Base-by-base conservation (phyloP, 768 basidiomycete genomes). In the Podaxis sp. region DNA sequence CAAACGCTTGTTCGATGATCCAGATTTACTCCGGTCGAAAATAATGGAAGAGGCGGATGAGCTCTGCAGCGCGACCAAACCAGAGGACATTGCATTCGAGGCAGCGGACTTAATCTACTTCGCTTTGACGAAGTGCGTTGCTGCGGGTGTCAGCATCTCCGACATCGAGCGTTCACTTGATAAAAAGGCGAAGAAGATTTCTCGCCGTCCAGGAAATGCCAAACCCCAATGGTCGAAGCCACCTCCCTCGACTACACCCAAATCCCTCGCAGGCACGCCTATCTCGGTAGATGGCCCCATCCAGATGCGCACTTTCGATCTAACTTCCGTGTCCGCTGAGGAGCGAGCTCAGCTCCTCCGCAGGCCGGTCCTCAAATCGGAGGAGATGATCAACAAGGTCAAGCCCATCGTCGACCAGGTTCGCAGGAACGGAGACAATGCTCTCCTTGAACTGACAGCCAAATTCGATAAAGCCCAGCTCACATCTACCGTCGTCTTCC, bases 31-130 rank as follows among this genome's bases (percentile, higher is more conserved):
- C 50, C 84, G 81, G 51, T 89, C 94, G 56, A 99, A 99, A 80
- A 94, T 99, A 66, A 93, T 91, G 88, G 97, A 99, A 75, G 97
- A 99, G 73, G 97, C 97, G 0, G 93, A 96, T 68, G 97, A 99
- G 74, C 83, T 99, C n/a, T 96, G 94, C 72, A 81, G 81, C 17
- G 93, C 93, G 24, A 79, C 85, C 67, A 85, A 85, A 1, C 85
- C 84, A 70, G 87, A 91, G 53, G 93, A 98, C 33, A 79, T 97
- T 15, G 91, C 95, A 1, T 96, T 96, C 64, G 97, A 99, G 75
- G 93, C 95, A 6, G 96, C 96, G 0, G 97, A 99, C 76, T 79
- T 99, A 24, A 69, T 96, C 46, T 99, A 98, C 78, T 99, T 99
- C 71, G 85, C 90, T 0, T 75, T 99, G 67, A 85, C 91, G 22